These are phyloP conservation scores for Phytophthora chlamydospora DNA, from an alignment of 352 stramenopile species.

Conservation along the genomic window DNA sequence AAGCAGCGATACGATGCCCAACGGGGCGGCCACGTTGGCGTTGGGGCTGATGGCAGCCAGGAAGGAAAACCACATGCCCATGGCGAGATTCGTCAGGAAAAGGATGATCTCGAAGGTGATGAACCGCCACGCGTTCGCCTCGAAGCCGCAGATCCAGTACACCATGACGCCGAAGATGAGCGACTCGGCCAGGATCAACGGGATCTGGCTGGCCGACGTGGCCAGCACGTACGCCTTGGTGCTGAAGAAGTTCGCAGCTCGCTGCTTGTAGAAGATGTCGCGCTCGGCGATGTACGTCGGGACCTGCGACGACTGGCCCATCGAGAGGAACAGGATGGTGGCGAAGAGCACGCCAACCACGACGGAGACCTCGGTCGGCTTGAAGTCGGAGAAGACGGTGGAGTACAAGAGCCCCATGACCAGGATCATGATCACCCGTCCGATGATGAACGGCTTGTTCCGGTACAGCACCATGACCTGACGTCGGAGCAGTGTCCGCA, in stretches of 20 bases:
- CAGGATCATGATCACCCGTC: slow-evolving; percentile 20
- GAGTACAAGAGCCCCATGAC: slow-evolving; percentile 30
- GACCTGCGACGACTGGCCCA: slow-evolving; percentile 61
- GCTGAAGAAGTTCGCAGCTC: slow-evolving; percentile 64
- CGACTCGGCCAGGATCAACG: slow-evolving; percentile 45
- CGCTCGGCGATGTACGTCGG: slow-evolving; percentile 61
- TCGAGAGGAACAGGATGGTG: slow-evolving; percentile 59
- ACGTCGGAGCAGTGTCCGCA: slow-evolving; percentile 32
- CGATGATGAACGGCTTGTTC: slow-evolving; percentile 24
- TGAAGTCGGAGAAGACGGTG: slow-evolving; percentile 31
- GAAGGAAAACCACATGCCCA: slow-evolving; percentile 24
- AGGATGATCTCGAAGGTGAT: slow-evolving; percentile 36
- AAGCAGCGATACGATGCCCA: slow-evolving; percentile 28
- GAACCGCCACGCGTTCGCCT: slow-evolving; percentile 15
- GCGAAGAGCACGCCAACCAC: slow-evolving; percentile 71
- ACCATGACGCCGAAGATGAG: slow-evolving; percentile 66
- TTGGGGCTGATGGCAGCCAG: slow-evolving; percentile 24
- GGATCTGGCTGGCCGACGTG: slow-evolving; percentile 15
- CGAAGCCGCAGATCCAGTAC: slow-evolving; percentile 66
- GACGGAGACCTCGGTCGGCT: slow-evolving; percentile 17
- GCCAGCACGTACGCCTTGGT: slow-evolving; percentile 60
- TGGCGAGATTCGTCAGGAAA: slow-evolving; percentile 26
- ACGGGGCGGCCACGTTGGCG: slow-evolving; percentile 21
- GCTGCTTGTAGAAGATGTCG: slow-evolving; percentile 80
- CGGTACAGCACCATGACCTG: slow-evolving; percentile 50